Evolutionary conservation across 352 stramenopile species (phyloP).

Genomic region (Elongisporangium undulatum): DNA sequence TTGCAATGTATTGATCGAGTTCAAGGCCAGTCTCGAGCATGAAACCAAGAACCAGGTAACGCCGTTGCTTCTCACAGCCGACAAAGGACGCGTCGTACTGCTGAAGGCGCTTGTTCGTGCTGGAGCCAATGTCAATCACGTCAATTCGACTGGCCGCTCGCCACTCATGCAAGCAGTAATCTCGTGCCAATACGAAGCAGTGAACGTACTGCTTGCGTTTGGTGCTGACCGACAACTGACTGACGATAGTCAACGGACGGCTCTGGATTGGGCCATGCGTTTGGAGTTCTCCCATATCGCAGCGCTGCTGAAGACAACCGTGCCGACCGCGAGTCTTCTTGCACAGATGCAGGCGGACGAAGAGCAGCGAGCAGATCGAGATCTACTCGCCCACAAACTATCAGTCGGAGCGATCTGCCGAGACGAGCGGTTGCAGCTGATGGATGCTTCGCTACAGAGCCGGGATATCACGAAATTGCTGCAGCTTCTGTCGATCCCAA

Average conservation of each 20-base stretch:
- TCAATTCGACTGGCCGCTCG: slow-evolving; percentile 21
- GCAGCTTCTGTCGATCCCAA: slow-evolving; percentile 28
- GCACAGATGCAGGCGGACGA: slow-evolving; percentile 38
- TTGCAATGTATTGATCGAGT: slow-evolving; percentile 42
- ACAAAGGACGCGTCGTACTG: slow-evolving; percentile 38
- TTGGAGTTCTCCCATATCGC: slow-evolving; percentile 21
- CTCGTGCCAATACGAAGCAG: slow-evolving; percentile 28
- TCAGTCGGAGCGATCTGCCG: slow-evolving; percentile 5
- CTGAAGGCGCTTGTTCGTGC: slow-evolving; percentile 32
- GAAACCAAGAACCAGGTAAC: slow-evolving; percentile 31
- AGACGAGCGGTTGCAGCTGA: slow-evolving; percentile 12
- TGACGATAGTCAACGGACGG: slow-evolving; percentile 20
- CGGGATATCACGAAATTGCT: slow-evolving; percentile 23
- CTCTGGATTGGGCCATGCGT: slow-evolving; percentile 31
- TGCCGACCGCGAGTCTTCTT: slow-evolving; percentile 17
- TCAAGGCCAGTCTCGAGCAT: slow-evolving; percentile 25
- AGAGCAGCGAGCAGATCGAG: slow-evolving; percentile 18
- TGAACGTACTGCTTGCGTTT: slow-evolving; percentile 37
- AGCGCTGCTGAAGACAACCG: slow-evolving; percentile 21
- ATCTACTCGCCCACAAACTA: background rate
- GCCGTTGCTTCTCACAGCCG: slow-evolving; percentile 34
- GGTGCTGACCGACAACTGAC: slow-evolving; percentile 18
- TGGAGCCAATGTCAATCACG: slow-evolving; percentile 29
- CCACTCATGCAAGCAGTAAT: slow-evolving; percentile 48
- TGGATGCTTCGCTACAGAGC: slow-evolving; percentile 33